These are phyloP conservation scores for Colletotrichum sp. DNA, from an alignment of 2,329 filamentous ascomycete species.

Conservation along the genomic window DNA sequence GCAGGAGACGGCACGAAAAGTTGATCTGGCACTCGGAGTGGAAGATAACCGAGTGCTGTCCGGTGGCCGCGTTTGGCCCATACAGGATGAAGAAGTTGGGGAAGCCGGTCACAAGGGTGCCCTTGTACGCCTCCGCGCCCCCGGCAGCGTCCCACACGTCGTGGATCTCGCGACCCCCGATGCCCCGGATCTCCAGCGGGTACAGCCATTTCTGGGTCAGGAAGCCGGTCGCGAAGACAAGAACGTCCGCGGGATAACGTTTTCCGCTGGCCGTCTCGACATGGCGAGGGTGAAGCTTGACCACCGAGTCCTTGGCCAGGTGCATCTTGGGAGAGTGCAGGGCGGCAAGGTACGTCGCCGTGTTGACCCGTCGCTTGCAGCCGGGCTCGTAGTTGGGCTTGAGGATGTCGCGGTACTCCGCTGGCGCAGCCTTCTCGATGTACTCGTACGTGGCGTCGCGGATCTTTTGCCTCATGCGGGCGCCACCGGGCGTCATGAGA, in stretches of 20 bases:
- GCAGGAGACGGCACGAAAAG: background rate
- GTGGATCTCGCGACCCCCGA: background rate
- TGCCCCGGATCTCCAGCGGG: background rate
- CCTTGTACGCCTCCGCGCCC: background rate
- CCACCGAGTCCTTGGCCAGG: background rate
- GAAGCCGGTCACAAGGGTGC: background rate
- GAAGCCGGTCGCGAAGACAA: background rate
- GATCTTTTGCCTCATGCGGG: background rate
- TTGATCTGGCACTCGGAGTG: conserved; percentile 8
- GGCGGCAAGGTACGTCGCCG: background rate
- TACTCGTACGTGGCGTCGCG: background rate
- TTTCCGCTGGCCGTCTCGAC: background rate
- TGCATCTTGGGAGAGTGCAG: background rate
- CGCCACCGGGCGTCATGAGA: background rate
- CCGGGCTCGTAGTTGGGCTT: conserved; percentile 39
- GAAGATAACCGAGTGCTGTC: background rate
- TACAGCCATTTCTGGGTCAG: background rate
- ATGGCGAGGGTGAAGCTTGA: background rate
- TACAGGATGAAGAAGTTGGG: conserved; percentile 5
- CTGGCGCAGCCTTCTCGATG: background rate
- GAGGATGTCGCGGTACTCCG: conserved; percentile 38
- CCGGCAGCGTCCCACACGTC: background rate
- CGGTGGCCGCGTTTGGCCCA: background rate
- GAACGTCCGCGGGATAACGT: background rate
- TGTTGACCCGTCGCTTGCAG: conserved; percentile 3